A percentile compares a stretch with the other conserved stretches of the same genome.
Conservation (phyloP, 2,329 filamentous ascomycete genomes). For the Spiromastix sp. region DNA sequence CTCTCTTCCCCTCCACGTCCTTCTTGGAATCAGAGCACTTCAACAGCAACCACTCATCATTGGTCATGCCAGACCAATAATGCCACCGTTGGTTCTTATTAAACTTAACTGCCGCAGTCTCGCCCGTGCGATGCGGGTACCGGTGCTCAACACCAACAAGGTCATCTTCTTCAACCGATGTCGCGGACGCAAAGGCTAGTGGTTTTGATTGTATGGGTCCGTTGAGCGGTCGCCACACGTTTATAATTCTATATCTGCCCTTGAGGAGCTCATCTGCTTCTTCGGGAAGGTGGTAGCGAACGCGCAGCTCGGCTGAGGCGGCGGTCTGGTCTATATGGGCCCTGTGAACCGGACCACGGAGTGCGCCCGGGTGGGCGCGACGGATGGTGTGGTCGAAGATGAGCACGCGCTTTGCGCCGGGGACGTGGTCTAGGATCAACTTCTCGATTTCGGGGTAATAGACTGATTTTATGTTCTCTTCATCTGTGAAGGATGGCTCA, state of each 20-base stretch:
- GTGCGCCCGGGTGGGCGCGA: slow-evolving; percentile 47
- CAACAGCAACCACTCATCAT: slow-evolving; percentile 60
- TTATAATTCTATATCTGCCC: slow-evolving; percentile 71
- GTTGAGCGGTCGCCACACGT: slow-evolving; percentile 68
- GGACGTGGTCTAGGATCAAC: slow-evolving; percentile 57
- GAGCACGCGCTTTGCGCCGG: slow-evolving; percentile 55
- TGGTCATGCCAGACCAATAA: slow-evolving; percentile 69
- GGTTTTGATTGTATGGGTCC: slow-evolving; percentile 47
- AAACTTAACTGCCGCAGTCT: slow-evolving; percentile 60
- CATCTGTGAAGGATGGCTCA: slow-evolving; percentile 54
- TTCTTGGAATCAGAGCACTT: slow-evolving; percentile 66
- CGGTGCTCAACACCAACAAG: slow-evolving; percentile 63
- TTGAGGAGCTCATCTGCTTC: slow-evolving; percentile 58
- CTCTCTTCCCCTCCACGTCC: slow-evolving; percentile 32
- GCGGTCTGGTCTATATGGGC: slow-evolving; percentile 80
- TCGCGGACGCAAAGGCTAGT: slow-evolving; percentile 47
- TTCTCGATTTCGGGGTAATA: slow-evolving; percentile 82
- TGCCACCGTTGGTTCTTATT: slow-evolving; percentile 60
- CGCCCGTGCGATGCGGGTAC: slow-evolving; percentile 59
- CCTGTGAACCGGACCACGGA: slow-evolving; percentile 57
- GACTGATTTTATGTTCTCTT: slow-evolving; percentile 54
- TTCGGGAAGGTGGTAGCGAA: slow-evolving; percentile 54
- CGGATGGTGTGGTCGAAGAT: slow-evolving; percentile 87
- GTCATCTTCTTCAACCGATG: slow-evolving; percentile 49
- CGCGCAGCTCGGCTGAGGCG: slow-evolving; percentile 54